Percentiles rank a stretch among this genome's conserved stretches.
Evolutionary conservation across 345 rosid species (phyloP).

Genomic region (Acer saccharum): DNA sequence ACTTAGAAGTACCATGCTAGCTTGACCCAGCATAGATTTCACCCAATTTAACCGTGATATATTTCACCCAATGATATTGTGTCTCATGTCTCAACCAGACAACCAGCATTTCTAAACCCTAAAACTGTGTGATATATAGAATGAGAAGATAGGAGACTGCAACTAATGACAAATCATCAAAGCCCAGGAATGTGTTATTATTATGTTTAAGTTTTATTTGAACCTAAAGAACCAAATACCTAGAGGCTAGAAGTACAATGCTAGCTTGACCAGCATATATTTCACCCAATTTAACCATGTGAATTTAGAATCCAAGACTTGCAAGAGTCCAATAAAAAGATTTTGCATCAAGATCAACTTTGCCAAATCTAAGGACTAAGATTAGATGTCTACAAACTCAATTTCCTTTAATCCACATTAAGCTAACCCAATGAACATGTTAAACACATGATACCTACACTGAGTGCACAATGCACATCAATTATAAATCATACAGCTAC

Average conservation of each 20-base stretch:
- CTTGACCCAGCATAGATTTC: neutral
- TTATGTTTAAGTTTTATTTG: neutral
- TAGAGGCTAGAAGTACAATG: neutral
- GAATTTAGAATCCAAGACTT: conserved; percentile 4
- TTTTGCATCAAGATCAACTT: neutral
- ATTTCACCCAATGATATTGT: conserved; percentile 1
- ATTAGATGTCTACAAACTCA: neutral
- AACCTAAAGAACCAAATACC: conserved; percentile 7
- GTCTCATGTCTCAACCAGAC: neutral
- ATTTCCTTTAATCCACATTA: neutral
- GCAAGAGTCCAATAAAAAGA: neutral
- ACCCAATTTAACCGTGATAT: neutral
- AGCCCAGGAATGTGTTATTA: neutral
- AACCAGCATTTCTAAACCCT: neutral
- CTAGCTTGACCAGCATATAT: neutral
- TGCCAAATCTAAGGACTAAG: neutral
- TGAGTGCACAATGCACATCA: neutral
- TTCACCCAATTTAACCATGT: neutral
- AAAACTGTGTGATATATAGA: neutral
- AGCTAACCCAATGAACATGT: neutral
- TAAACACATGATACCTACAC: neutral
- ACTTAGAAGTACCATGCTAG: neutral
- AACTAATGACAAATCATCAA: neutral
- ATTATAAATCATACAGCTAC: neutral
- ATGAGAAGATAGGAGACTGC: neutral